Evolutionary conservation across 495 filamentous ascomycete genomes (phyloP), one percentile per base, ranked within the genome.

Genomic region (Bacidia gigantensis): DNA sequence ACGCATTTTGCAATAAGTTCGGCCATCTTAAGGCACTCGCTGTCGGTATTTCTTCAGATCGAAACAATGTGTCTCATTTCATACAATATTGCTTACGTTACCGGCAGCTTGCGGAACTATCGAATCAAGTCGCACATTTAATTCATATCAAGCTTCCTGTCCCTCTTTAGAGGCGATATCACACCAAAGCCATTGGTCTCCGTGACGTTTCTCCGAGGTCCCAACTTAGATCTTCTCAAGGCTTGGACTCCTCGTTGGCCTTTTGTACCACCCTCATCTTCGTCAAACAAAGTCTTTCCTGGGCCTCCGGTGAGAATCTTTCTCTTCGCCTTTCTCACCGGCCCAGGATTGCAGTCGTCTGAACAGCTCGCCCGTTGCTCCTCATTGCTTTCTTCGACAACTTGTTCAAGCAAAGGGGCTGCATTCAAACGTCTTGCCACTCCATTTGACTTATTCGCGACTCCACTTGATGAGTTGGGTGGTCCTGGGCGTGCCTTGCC

Each of bases 151-250:
- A n/a, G 67, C 62, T 76, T 83, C 58, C 78, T 79, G 56, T 92
- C 82, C 66, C 75, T 79, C 69, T 95, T 95, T 51, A 95, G 65
- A 3, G 89, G 89, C 35, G 82, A 87, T 64, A 95, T 93, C 23
- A 69, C 66, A 49, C 68, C 62, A 53, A 75, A 67, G 14, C 62
- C 61, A 20, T 61, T 65, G 45, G 65, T 57, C 59, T 14, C 29
- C 5, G 29, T 52, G 56, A 35, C 47, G 50, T 24, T 59, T 32
- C 25, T 57, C 43, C 52, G 56, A 55, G 39, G 52, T 50, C 40
- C 22, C 26, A 23, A 25, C 18, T 51, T n/a, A n/a, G n/a, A n/a
- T n/a, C n/a, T n/a, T n/a, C n/a, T n/a, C n/a, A n/a, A n/a, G n/a
- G n/a, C n/a, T n/a, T n/a, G n/a, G n/a, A n/a, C n/a, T n/a, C n/a